Evolutionary conservation across 352 stramenopile genomes (phyloP).

Genomic region (Phytophthora litchii): DNA sequence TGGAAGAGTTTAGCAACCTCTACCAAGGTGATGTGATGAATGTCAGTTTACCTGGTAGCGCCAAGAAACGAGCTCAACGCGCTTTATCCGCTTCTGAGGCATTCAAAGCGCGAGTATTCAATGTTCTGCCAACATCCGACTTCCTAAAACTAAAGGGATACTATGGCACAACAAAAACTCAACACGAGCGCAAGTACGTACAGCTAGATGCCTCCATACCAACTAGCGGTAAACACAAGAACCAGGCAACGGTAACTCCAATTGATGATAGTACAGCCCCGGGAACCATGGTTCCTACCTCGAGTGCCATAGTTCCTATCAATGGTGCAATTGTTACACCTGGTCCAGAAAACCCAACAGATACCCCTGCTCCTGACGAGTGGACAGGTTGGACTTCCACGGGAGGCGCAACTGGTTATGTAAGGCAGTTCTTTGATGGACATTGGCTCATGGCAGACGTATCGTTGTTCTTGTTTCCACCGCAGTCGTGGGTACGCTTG

Average conservation of each 20-base stretch:
- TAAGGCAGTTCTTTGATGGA: slow-evolving; percentile 65
- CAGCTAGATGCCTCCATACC: slow-evolving; percentile 7
- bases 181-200: slow-evolving; percentile 33
- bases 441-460: slow-evolving; percentile 82
- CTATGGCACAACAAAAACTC: slow-evolving; percentile 28
- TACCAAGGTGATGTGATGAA: slow-evolving; percentile 84
- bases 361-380: slow-evolving; percentile 21
- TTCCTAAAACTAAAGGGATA: slow-evolving; percentile 77
- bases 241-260: slow-evolving; percentile 25
- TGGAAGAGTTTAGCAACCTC: slow-evolving; percentile 77
- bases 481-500: slow-evolving; percentile 68
- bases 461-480: slow-evolving; percentile 79
- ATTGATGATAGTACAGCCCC: slow-evolving; percentile 17
- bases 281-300: too few relatives aligned
- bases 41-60: slow-evolving; percentile 64
- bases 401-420: slow-evolving; percentile 23
- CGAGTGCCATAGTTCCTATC: neutral
- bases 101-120: slow-evolving; percentile 62
- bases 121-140: slow-evolving; percentile 66
- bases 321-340: neutral
- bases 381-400: slow-evolving; percentile 30
- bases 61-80: slow-evolving; percentile 62
- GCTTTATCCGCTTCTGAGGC: slow-evolving; percentile 61
- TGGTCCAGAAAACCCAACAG: slow-evolving; percentile 13
- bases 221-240: slow-evolving; percentile 22